phyloP scores from a whole-genome alignment of 352 stramenopile species.

The Phytopythium sindhum region DNA sequence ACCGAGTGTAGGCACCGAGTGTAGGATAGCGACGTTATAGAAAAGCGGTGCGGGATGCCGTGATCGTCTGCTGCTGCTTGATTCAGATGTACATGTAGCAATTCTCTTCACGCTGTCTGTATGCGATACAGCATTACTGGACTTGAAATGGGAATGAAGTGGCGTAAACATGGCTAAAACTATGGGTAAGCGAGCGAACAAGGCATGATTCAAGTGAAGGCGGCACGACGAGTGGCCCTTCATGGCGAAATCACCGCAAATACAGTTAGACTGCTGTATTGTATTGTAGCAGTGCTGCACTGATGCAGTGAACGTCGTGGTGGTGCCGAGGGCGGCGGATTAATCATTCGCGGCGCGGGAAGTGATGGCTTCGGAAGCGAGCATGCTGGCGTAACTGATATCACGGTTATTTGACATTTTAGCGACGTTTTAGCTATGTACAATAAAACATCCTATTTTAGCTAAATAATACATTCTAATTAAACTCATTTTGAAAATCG shows the following conservation, averaged over 20 bases:
- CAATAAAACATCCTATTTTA: too few relatives aligned
- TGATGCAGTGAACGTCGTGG: neutral
- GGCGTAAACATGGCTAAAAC: slow-evolving; percentile 1
- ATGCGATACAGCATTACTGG: neutral
- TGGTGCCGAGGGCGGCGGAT: too few relatives aligned
- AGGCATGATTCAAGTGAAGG: neutral
- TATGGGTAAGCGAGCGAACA: neutral
- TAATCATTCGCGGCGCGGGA: too few relatives aligned
- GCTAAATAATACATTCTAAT: too few relatives aligned
- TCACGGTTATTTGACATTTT: too few relatives aligned
- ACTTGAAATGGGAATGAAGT: neutral
- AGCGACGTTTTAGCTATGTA: too few relatives aligned
- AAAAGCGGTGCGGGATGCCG: neutral
- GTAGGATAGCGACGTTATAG: too few relatives aligned
- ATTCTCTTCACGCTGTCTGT: neutral
- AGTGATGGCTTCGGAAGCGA: too few relatives aligned
- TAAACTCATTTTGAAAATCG: too few relatives aligned
- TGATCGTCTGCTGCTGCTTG: neutral
- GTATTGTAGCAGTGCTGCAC: neutral
- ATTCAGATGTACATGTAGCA: too few relatives aligned
- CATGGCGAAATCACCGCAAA: neutral
- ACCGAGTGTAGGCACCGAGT: too few relatives aligned
- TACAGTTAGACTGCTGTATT: neutral
- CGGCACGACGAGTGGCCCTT: neutral
- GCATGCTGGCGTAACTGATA: too few relatives aligned